These are phyloP conservation scores for Lipomyces yarrowii DNA, from an alignment of 1,139 yeast genomes.

Conservation along the genomic window DNA sequence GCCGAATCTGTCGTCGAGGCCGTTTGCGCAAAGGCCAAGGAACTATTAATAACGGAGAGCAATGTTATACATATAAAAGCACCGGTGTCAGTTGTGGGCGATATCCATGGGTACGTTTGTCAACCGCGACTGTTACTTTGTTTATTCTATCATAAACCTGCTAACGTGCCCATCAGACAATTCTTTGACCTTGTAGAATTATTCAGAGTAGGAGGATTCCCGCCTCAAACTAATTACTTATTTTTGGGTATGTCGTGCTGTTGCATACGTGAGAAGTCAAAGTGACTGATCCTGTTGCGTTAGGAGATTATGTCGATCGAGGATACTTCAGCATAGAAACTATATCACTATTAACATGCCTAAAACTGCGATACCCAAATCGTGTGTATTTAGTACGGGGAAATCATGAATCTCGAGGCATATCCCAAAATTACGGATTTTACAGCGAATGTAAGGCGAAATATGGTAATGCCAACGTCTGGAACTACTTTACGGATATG, in stretches of 20 bases:
- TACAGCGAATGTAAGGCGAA: conserved; percentile 92
- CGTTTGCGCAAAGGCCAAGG: conserved; percentile 70
- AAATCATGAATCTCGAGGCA: conserved; percentile 94
- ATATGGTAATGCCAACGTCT: conserved; percentile 80
- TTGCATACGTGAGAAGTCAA: not conserved
- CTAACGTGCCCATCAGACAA: conserved; percentile 47
- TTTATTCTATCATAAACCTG: not conserved
- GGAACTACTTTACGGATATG: conserved; percentile 88
- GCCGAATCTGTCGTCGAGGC: conserved; percentile 70
- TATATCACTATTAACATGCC: conserved; percentile 75
- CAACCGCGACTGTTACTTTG: not conserved
- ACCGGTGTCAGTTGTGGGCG: conserved; percentile 98
- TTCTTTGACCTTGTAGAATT: conserved; percentile 91
- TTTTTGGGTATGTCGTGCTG: conserved; percentile 55
- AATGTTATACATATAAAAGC: conserved; percentile 82
- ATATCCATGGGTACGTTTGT: conserved; percentile 75
- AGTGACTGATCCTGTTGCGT: not conserved
- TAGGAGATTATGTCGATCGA: conserved; percentile 82
- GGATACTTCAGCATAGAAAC: conserved; percentile 94
- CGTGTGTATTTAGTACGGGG: conserved; percentile 84
- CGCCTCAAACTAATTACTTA: conserved; percentile 90
- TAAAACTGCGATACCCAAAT: conserved; percentile 84
- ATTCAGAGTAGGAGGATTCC: conserved; percentile 87
- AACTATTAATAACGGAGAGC: conserved; percentile 71
- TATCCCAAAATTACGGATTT: conserved; percentile 95